These are phyloP conservation scores for Amaranthus hypochondriacus DNA, from an alignment of 148 eudicot species.

Conservation along the genomic window DNA sequence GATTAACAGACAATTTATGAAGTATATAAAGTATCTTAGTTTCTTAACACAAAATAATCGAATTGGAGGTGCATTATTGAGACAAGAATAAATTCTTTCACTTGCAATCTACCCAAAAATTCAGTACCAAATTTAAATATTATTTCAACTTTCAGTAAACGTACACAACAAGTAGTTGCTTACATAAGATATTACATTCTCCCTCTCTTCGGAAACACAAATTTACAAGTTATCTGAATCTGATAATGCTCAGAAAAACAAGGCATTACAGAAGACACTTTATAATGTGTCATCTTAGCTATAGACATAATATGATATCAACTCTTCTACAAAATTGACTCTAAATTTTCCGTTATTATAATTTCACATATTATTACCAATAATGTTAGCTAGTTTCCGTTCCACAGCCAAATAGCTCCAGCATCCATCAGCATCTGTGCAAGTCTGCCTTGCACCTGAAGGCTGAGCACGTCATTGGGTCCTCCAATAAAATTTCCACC, in stretches of 20 bases:
- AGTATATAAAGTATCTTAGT: no score
- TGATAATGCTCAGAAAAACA: slow-evolving; percentile 3
- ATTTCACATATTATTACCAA: background rate
- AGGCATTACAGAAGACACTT: slow-evolving; percentile 9
- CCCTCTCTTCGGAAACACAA: slow-evolving; percentile 5
- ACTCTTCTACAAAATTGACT: slow-evolving; percentile 2
- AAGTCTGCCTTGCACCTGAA: slow-evolving; percentile 32
- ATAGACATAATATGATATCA: no score
- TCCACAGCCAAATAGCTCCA: slow-evolving; percentile 34
- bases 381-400: slow-evolving; percentile 14
- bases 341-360: background rate
- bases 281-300: background rate
- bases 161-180: no score
- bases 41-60: no score
- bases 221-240: background rate
- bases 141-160: no score
- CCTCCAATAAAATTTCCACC: slow-evolving; percentile 22
- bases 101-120: no score
- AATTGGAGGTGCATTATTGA: no score
- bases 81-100: no score
- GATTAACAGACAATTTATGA: no score
- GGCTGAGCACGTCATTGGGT: slow-evolving; percentile 28
- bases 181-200: no score
- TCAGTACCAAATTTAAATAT: no score
- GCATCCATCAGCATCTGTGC: slow-evolving; percentile 31